Evolutionary conservation across 768 basidiomycete species (phyloP).

Genomic region (Pisolithus orientalis): DNA sequence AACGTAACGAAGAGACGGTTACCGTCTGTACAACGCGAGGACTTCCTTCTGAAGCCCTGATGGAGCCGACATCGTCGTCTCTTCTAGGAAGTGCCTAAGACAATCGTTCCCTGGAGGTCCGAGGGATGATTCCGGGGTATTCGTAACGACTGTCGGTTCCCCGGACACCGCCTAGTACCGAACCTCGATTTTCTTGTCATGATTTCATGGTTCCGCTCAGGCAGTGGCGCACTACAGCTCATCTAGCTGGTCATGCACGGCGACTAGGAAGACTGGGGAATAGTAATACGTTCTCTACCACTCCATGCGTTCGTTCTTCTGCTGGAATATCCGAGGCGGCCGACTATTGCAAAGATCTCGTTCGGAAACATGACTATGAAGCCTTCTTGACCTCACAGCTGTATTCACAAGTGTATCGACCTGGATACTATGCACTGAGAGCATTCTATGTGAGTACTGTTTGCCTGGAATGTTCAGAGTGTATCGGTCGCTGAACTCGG

Average conservation of each 20-base stretch:
- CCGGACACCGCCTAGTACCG: background rate
- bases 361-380: constrained; percentile 79
- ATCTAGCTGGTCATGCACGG: constrained; percentile 6
- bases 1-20: background rate
- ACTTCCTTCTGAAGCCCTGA: constrained; percentile 53
- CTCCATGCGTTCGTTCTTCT: constrained; percentile 1
- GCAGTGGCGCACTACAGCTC: constrained; percentile 3
- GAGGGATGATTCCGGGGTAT: background rate
- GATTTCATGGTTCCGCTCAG: background rate
- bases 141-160: background rate
- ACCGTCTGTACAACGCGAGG: constrained; percentile 52
- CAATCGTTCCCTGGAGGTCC: too few relatives aligned
- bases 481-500: constrained; percentile 4
- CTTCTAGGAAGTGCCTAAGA: background rate
- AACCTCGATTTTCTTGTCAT: too few relatives aligned
- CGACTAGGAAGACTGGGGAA: constrained; percentile 2
- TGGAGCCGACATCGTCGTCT: constrained; percentile 23
- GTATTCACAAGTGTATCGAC: constrained; percentile 59
- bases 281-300: constrained; percentile 10
- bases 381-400: constrained; percentile 66
- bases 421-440: constrained; percentile 70
- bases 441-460: constrained; percentile 69
- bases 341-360: constrained; percentile 64
- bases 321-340: constrained; percentile 34
- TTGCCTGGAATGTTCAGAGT: background rate